Evolutionary conservation across 2,329 filamentous ascomycete genomes (phyloP), one percentile per base, ranked within the genome.

Genomic region (Fusarium nygamai): DNA sequence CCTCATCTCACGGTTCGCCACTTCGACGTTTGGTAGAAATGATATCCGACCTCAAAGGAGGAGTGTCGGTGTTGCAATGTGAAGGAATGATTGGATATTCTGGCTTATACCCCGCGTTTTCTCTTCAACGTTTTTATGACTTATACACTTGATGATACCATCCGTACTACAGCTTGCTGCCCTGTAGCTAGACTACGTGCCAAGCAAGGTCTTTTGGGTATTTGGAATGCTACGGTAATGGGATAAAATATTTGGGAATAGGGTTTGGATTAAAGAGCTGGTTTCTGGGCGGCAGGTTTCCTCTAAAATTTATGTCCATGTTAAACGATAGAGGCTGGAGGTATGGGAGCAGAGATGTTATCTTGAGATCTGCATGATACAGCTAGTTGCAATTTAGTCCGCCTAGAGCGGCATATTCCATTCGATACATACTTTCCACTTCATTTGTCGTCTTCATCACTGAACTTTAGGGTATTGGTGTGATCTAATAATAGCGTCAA

Each of bases 1-100:
- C 54, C 82, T 83, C 57, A 79, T 84, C 58, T 83, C 84, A 67
- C 82, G 80, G 36, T 75, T 68, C 20, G 74, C 75, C 38, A 68
- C 46, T 29, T 68, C 65, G 24, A 82, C 79, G 6, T 81, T 82
- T 76, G 81, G 81, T 20, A 76, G 75, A 61, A 75, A 65, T 46
- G 73, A 74, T 48, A 41, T 44, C 29, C 63, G 67, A 41, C 64
- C 73, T 27, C 67, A 62, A 57, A 64, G 71, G 63, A 64, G 71
- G 63, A 76, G 72, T 43, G 78, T 81, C 39, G 79, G 80, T 20
- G 75, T 81, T 61, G 81, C 80, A 47, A 76, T 80, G 58, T 81
- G 72, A 80, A 57, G 44, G 56, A 57, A 68, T 54, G 39, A 43
- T 48, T 74, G 56, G 61, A 68, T 74, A 58, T 66, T 61, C 61